These are phyloP conservation scores for Stylonectria norvegica DNA, from an alignment of 2,329 filamentous ascomycete genomes.

Conservation along the genomic window DNA sequence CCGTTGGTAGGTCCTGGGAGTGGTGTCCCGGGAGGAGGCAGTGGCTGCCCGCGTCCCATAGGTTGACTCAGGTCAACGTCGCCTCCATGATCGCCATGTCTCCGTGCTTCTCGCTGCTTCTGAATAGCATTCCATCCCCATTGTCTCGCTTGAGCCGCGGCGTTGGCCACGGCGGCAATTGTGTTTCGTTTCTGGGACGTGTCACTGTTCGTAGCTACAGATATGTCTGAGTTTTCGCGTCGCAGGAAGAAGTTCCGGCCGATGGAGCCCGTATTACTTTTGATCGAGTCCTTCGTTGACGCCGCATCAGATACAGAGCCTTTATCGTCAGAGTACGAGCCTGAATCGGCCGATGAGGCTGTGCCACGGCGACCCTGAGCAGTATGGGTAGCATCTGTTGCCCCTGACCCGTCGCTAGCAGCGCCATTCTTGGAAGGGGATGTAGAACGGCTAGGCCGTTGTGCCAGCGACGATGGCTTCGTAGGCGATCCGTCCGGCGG, in stretches of 20 bases:
- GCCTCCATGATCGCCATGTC: slow-evolving; percentile 29
- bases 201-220: slow-evolving; percentile 33
- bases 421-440: slow-evolving; percentile 44
- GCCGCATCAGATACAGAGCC: slow-evolving; percentile 31
- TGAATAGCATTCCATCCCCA: slow-evolving; percentile 59
- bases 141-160: slow-evolving; percentile 53
- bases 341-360: slow-evolving; percentile 35
- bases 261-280: slow-evolving; percentile 38
- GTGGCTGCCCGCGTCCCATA: slow-evolving; percentile 76
- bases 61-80: slow-evolving; percentile 57
- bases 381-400: slow-evolving; percentile 26
- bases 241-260: slow-evolving; percentile 40
- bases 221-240: slow-evolving; percentile 36
- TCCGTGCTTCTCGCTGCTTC: slow-evolving; percentile 44
- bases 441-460: slow-evolving; percentile 47
- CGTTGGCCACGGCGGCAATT: slow-evolving; percentile 53
- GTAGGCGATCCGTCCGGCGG: slow-evolving; percentile 35
- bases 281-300: slow-evolving; percentile 36
- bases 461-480: slow-evolving; percentile 37
- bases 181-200: slow-evolving; percentile 45
- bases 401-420: slow-evolving; percentile 37
- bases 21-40: slow-evolving; percentile 77
- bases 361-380: slow-evolving; percentile 35
- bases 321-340: slow-evolving; percentile 22
- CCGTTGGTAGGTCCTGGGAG: slow-evolving; percentile 64